These are phyloP conservation scores for Ceratobasidium sp. DNA, from an alignment of 1,284 basidiomycete genomes.

Conservation along the genomic window DNA sequence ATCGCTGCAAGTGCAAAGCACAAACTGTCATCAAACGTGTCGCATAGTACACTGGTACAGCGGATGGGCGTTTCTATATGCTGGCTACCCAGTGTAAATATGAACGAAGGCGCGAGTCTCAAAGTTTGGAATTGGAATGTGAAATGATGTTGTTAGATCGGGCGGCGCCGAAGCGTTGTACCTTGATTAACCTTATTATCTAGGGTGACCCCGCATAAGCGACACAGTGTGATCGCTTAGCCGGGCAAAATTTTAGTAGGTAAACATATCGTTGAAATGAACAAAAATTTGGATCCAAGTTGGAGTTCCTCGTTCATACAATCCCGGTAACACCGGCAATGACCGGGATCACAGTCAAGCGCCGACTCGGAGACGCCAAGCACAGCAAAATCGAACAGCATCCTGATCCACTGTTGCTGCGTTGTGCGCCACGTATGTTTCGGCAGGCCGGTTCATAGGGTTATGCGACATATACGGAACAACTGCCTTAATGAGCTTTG, in stretches of 20 bases:
- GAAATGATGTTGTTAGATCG: neutral
- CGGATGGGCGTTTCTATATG: neutral
- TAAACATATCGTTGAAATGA: slow-evolving; percentile 1
- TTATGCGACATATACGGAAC: neutral
- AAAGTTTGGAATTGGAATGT: neutral
- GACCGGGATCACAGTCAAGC: neutral
- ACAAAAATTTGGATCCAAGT: slow-evolving; percentile 1
- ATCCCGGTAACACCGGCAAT: neutral
- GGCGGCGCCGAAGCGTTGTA: neutral
- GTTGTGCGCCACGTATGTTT: neutral
- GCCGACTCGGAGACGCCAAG: neutral
- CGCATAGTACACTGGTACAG: neutral
- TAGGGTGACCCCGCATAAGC: neutral
- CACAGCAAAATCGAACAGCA: neutral
- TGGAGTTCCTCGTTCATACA: neutral
- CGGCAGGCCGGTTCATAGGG: neutral
- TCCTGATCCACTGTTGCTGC: neutral
- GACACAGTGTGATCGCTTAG: slow-evolving; percentile 9
- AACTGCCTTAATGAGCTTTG: neutral
- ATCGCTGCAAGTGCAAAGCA: neutral
- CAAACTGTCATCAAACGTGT: neutral
- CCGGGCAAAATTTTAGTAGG: neutral
- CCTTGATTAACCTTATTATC: neutral
- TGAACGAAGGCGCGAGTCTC: neutral
- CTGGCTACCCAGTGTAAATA: neutral